These are phyloP conservation scores for Inga oerstediana DNA, from an alignment of 306 rosid species.

Conservation along the genomic window DNA sequence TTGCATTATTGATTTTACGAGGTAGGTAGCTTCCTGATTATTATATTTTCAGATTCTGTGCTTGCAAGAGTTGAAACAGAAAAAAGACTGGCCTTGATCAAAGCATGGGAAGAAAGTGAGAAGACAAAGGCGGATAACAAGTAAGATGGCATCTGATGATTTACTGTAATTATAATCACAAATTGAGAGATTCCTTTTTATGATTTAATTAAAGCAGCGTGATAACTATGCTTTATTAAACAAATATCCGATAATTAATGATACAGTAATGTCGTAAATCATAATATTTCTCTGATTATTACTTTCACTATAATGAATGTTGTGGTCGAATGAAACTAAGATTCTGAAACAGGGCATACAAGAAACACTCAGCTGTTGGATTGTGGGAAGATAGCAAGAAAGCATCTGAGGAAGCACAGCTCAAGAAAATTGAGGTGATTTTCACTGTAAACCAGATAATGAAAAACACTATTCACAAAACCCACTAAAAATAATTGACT, in stretches of 20 bases:
- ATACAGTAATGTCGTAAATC: neutral
- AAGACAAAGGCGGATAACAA: conserved; percentile 82
- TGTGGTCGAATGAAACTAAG: conserved; percentile 10
- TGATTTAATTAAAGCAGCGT: neutral
- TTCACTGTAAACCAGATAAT: neutral
- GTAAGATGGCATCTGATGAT: conserved; percentile 39
- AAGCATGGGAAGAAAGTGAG: conserved; percentile 96
- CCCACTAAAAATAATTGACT: neutral
- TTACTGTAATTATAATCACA: neutral
- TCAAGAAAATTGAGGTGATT: conserved; percentile 71
- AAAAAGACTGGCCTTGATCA: conserved; percentile 80
- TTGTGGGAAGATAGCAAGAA: conserved; percentile 71
- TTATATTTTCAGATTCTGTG: conserved; percentile 45
- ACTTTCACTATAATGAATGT: conserved; percentile 11
- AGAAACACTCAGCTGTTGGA: conserved; percentile 58
- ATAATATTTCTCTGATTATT: neutral
- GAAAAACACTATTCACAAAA: neutral
- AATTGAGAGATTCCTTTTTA: neutral
- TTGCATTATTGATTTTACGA: neutral
- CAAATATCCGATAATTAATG: neutral
- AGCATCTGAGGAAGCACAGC: conserved; percentile 62
- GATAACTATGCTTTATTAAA: neutral
- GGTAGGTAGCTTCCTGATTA: neutral
- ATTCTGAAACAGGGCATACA: conserved; percentile 60
- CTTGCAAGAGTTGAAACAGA: conserved; percentile 63